Evolutionary conservation across 2,329 filamentous ascomycete species (phyloP).

Genomic region (Colletotrichum plurivorum): DNA sequence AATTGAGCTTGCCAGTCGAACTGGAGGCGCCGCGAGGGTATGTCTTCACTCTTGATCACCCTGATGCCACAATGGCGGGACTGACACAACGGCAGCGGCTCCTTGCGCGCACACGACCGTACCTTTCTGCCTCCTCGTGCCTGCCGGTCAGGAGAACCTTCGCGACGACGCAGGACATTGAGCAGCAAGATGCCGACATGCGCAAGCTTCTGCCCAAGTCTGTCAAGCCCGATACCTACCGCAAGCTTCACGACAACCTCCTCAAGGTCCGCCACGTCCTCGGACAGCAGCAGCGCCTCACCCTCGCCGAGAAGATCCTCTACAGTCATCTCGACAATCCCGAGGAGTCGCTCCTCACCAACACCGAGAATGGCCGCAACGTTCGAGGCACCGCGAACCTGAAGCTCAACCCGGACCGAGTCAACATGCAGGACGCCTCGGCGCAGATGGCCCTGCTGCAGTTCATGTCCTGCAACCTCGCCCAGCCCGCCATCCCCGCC

Average conservation of each 20-base stretch:
- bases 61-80: constrained; percentile 18
- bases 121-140: constrained; percentile 31
- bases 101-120: constrained; percentile 44
- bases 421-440: constrained; percentile 99
- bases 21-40: constrained; percentile 64
- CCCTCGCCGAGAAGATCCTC: constrained; percentile 96
- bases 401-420: constrained; percentile 96
- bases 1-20: constrained; percentile 65
- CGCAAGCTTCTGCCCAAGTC: constrained; percentile 48
- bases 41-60: constrained; percentile 11
- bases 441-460: constrained; percentile 98
- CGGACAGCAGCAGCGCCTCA: constrained; percentile 75
- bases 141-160: constrained; percentile 40
- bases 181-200: constrained; percentile 50
- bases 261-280: constrained; percentile 82
- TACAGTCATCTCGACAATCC: constrained; percentile 94
- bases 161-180: constrained; percentile 40
- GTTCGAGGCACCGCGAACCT: constrained; percentile 92
- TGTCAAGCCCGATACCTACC: constrained; percentile 78
- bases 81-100: constrained; percentile 51
- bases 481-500: constrained; percentile 90
- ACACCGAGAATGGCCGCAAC: constrained; percentile 85
- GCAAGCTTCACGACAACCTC: constrained; percentile 84
- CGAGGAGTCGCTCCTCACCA: constrained; percentile 87
- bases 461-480: constrained; percentile 97